phyloP scores from a whole-genome alignment of 495 filamentous ascomycete species.

The Copromyces sp. region DNA sequence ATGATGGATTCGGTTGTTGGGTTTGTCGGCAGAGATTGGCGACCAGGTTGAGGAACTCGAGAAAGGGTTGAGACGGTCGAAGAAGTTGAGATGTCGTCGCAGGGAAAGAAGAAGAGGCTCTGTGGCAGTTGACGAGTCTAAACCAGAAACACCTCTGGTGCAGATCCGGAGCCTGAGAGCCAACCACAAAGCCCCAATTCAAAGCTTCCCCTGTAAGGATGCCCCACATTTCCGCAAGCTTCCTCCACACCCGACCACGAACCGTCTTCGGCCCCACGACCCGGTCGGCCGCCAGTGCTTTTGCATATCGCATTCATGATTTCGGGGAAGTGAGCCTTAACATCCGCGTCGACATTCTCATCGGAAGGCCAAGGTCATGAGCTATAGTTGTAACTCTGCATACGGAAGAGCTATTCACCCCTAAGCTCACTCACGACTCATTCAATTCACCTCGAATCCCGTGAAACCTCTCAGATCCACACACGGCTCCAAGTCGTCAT shows the following conservation, averaged over 20 bases:
- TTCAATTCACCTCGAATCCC: background rate
- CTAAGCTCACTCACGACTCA: background rate
- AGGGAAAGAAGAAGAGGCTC: background rate
- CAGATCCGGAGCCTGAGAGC: background rate
- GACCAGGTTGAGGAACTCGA: background rate
- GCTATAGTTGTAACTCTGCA: background rate
- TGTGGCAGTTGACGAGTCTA: background rate
- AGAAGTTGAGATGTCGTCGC: background rate
- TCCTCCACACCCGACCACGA: background rate
- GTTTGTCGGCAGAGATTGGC: background rate
- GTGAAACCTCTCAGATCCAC: background rate
- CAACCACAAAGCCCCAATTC: background rate
- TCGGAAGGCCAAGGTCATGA: background rate
- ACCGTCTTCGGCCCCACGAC: background rate
- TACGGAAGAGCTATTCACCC: background rate
- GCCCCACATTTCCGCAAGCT: background rate
- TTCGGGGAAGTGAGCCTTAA: background rate
- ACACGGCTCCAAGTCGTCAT: background rate
- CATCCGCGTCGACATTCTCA: background rate
- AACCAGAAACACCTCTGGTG: background rate
- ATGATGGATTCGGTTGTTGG: slow-evolving; percentile 10
- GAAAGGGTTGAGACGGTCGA: background rate
- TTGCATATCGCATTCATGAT: background rate
- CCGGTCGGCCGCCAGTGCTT: background rate
- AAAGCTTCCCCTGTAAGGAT: background rate